Base-by-base conservation (phyloP, 306 rosid genomes). In the Acacia crassicarpa region DNA sequence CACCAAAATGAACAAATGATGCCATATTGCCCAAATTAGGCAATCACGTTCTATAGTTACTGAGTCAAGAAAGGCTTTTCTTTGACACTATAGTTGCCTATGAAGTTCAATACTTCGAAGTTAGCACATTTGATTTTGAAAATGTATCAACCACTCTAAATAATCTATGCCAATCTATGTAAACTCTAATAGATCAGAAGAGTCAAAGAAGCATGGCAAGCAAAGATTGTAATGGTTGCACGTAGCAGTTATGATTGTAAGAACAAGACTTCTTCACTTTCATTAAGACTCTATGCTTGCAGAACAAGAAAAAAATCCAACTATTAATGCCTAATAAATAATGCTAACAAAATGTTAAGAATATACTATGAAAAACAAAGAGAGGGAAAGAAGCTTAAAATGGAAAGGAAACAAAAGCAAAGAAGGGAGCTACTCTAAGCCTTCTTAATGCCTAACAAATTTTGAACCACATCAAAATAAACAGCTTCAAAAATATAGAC, bases 221-320 rank as follows among this genome's bases (percentile, higher is more conserved):
- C 8, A 38, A 38, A 32, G 41, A 38, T 38, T 38, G 41, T 38
- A 38, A 38, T 38, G 41, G 41, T 61, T 5, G 22, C 41, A 15
- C 4, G 38, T 38, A 8, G 22, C 32, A 15, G 7, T 33, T 6
- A 38, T 74, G 48, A 46, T 30, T 59, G 67, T 54, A 30, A 53
- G 49, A 20, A 33, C 32, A 53, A 43, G 15, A 67, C 71, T 35
- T 16, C 70, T 66, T 33, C 63, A 78, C 59, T 78, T 61, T 83
- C 46, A 27, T 72, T 63, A 38, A 72, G 79, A 49, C 23, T 23
- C 56, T 46, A 8, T 19, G 66, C 12, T 44, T 25, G n/a, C 2
- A 51, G n/a, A 15, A 16, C n/a, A 17, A 51, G 58, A 51, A 1
- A 51, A 51, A 2, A 5, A 38, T 38, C 41, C 2, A 38, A 38